A percentile compares a stretch with the other conserved stretches of the same genome.
Evolutionary conservation across 768 basidiomycete genomes (phyloP).

Genomic region (Leccinum pellstonianum): DNA sequence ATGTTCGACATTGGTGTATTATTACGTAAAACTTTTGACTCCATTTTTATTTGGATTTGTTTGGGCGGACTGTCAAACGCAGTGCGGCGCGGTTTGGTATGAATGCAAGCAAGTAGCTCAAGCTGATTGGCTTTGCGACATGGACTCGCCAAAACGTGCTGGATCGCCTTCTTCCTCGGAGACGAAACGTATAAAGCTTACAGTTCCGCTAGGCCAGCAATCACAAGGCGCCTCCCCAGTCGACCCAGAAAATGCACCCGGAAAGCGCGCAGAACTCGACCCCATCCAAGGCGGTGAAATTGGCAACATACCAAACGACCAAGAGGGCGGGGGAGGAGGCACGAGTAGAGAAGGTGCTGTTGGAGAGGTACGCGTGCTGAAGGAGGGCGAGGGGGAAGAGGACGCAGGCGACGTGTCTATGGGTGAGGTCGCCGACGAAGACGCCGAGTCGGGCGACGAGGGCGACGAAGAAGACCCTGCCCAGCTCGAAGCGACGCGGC

Average conservation of each 20-base stretch:
- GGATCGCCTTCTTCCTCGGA: conserved; percentile 57
- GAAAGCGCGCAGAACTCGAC: conserved; percentile 87
- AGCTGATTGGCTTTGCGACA: conserved; percentile 32
- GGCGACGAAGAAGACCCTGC: conserved; percentile 86
- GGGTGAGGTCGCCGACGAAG: conserved; percentile 77
- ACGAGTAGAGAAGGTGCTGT: conserved; percentile 22
- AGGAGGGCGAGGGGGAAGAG: conserved; percentile 60
- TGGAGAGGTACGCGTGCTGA: conserved; percentile 39
- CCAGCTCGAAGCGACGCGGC: conserved; percentile 75
- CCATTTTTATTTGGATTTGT: conserved; percentile 18
- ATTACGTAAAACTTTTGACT: not conserved
- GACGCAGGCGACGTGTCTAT: conserved; percentile 77
- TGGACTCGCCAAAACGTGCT: conserved; percentile 68
- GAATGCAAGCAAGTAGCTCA: conserved; percentile 18
- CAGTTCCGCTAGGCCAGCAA: conserved; percentile 44
- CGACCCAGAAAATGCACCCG: conserved; percentile 75
- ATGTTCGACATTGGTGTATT: not conserved
- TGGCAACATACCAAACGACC: conserved; percentile 59
- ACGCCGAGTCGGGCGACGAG: conserved; percentile 74
- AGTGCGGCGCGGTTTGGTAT: conserved; percentile 8
- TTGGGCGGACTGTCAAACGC: conserved; percentile 8
- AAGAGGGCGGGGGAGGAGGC: conserved; percentile 21
- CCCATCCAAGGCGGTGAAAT: conserved; percentile 78
- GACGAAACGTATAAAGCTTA: conserved; percentile 57
- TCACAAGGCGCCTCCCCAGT: conserved; percentile 70